These are phyloP conservation scores for Fragaria iinumae DNA, from an alignment of 306 rosid genomes.

Conservation along the genomic window DNA sequence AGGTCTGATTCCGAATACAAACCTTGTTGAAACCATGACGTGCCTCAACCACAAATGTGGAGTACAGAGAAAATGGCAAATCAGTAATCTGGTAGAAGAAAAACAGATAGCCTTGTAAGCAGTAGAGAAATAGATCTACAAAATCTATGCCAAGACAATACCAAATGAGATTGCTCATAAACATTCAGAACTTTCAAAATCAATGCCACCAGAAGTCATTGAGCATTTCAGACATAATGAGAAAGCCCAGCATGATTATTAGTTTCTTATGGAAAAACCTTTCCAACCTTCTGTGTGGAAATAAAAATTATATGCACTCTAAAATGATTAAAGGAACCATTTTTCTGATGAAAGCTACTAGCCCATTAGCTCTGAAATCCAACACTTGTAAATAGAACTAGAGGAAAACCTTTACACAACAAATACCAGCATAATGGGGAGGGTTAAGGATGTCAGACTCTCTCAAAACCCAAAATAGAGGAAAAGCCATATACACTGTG, in stretches of 20 bases:
- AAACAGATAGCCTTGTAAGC: slow-evolving; percentile 6
- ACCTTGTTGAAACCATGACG: slow-evolving; percentile 97
- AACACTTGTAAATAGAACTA: no score
- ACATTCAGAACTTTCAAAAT: slow-evolving; percentile 6
- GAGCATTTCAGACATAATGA: background rate
- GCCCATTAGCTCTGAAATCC: background rate
- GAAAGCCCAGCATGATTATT: background rate
- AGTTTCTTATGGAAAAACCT: background rate
- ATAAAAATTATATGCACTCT: background rate
- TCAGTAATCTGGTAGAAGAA: slow-evolving; percentile 73
- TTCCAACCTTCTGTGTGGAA: background rate
- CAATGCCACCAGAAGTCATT: slow-evolving; percentile 8
- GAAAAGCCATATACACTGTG: background rate
- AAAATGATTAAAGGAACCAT: background rate
- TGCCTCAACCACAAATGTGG: slow-evolving; percentile 93
- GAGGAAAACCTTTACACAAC: background rate
- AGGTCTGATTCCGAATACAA: slow-evolving; percentile 17
- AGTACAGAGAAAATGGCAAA: slow-evolving; percentile 89
- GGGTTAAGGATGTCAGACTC: background rate
- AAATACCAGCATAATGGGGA: background rate
- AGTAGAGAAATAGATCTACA: background rate
- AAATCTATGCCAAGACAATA: slow-evolving; percentile 7
- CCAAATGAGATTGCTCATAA: background rate
- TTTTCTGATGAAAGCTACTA: background rate
- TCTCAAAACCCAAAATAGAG: background rate